Conservation (phyloP, 1,284 basidiomycete species). For the Cutaneotrichosporon spelunceum region DNA sequence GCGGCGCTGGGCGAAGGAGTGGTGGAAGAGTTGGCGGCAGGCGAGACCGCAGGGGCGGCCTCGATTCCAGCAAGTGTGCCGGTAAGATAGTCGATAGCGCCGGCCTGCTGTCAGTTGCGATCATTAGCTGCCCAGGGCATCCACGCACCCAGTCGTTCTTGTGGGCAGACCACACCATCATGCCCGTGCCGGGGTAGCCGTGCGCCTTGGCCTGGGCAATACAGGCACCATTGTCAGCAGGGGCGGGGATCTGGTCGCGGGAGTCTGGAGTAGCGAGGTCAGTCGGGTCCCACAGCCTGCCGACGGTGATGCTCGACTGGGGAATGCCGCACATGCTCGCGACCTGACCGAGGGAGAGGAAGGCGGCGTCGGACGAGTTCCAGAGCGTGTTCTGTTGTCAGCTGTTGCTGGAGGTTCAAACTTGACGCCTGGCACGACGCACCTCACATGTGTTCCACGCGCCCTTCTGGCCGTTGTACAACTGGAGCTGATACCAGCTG, state of each 20-base stretch:
- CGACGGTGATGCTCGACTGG: constrained; percentile 17
- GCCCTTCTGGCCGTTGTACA: constrained; percentile 43
- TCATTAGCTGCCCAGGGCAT: not conserved
- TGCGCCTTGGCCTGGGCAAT: constrained; percentile 17
- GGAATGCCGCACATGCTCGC: constrained; percentile 20
- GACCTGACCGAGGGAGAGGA: constrained; percentile 21
- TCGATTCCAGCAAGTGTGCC: constrained; percentile 9
- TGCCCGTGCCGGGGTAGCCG: constrained; percentile 18
- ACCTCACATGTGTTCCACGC: constrained; percentile 27
- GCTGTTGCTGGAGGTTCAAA: not conserved
- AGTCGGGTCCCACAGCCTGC: constrained; percentile 20
- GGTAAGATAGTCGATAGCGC: constrained; percentile 17
- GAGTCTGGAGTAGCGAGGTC: constrained; percentile 18
- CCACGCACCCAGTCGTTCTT: constrained; percentile 16
- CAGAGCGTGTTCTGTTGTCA: constrained; percentile 10
- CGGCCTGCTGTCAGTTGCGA: not conserved
- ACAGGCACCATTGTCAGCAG: constrained; percentile 17
- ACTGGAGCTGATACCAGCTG: constrained; percentile 48
- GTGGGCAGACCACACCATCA: constrained; percentile 24
- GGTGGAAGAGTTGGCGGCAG: not conserved
- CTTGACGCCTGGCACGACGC: not conserved
- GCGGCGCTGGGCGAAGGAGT: not conserved
- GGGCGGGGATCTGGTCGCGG: constrained; percentile 16
- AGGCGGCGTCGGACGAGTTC: constrained; percentile 14
- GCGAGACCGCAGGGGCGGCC: not conserved